Evolutionary conservation across 2,329 filamentous ascomycete genomes (phyloP).

Genomic region (Penicillium nordicum): DNA sequence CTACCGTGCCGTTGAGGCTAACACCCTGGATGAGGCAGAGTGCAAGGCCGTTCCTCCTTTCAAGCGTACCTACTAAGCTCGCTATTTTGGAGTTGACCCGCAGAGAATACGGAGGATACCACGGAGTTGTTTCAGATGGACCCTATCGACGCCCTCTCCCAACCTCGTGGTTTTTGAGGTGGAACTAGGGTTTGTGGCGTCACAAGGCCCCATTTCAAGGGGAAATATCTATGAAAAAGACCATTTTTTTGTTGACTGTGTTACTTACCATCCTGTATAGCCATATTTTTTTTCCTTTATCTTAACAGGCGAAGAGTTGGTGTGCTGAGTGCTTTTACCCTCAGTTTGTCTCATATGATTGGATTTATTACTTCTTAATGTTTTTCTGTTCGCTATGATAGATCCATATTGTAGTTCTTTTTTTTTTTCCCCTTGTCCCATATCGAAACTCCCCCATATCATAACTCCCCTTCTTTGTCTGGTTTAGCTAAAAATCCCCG

Average conservation of each 20-base stretch:
- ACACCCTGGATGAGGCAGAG: constrained; percentile 89
- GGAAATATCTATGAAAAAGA: constrained; percentile 28
- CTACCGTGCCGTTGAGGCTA: constrained; percentile 78
- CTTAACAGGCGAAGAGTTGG: constrained; percentile 35
- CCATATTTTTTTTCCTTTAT: constrained; percentile 35
- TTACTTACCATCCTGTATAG: constrained; percentile 40
- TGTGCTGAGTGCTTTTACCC: constrained; percentile 27
- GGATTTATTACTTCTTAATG: constrained; percentile 15
- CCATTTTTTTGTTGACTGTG: constrained; percentile 33
- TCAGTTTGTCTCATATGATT: constrained; percentile 26
- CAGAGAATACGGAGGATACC: constrained; percentile 16
- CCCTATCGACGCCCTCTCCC: constrained; percentile 4
- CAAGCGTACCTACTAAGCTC: constrained; percentile 61
- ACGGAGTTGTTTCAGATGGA: constrained; percentile 21
- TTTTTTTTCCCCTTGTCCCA: too few relatives aligned
- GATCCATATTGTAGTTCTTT: background rate
- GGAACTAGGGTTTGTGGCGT: constrained; percentile 13
- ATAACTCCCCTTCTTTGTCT: background rate
- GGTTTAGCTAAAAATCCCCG: background rate
- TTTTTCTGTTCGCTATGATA: background rate
- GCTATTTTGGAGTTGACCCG: constrained; percentile 7
- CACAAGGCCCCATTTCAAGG: constrained; percentile 4
- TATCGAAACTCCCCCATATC: too few relatives aligned
- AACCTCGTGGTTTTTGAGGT: background rate
- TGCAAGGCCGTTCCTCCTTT: constrained; percentile 96